Base-by-base conservation (phyloP, 305 asterid genomes). In the Euphrasia arctica region DNA sequence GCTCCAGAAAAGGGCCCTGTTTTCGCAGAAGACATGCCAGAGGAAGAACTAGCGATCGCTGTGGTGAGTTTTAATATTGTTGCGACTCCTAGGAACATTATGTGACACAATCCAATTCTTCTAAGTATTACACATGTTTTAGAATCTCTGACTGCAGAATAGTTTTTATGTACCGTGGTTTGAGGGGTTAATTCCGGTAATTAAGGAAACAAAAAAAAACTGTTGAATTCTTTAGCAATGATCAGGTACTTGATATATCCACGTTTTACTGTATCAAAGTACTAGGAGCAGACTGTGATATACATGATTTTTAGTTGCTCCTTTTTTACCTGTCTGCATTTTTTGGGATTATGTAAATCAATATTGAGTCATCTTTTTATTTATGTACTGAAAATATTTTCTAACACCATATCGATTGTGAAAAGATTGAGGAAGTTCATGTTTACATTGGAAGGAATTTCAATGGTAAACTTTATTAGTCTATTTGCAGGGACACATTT, bases 11-110 rank as follows among this genome's bases (percentile, higher is more conserved):
- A 90, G 70, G 89, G 91, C 15, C 92, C 93, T 22, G 67, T 94
- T 68, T 94, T 94, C 75, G 93, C 80, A 11, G 99, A 94, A 78
- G 99, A 94, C 82, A 72, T 94, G 92, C 98, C 99, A 55, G 99
- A 94, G 83, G 98, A 86, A 76, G 95, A 89, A 63, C 96, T 48
- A 76, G 91, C 54, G 58, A 75, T 86, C 76, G 71, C 79, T 65
- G 75, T 94, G 80, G 98, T 90, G 68, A 79, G 85, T 81, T 76
- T 42, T 54, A 63, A 49, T 61, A 64, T 32, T 66, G 65, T 31
- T 58, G 6, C 51, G 22, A 62, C 22, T 62, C 65, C 4, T 31
- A 28, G 64, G 55, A 55, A 64, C 31, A 60, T 58, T 54, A 60
- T 67, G 51, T 41, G 56, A 31, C 41, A 58, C 36, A 5, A 5